Evolutionary conservation across 768 basidiomycete genomes (phyloP).

Genomic region (Lactarius sanguifluus): DNA sequence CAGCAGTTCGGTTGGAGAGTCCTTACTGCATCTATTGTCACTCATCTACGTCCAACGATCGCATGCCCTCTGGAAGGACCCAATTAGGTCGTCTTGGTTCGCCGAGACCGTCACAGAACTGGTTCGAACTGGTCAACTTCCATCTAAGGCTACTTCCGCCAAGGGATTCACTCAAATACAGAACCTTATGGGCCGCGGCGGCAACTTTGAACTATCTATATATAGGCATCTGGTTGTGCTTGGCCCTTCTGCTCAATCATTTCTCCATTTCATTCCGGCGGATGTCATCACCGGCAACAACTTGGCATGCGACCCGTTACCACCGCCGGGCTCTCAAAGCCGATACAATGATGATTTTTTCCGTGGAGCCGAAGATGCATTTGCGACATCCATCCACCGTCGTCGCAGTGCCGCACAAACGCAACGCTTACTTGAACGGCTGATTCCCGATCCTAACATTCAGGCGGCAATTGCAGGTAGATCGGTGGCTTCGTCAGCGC

Average conservation of each 20-base stretch:
- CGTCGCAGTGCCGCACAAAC: slow-evolving; percentile 47
- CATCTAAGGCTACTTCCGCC: slow-evolving; percentile 40
- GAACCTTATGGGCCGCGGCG: slow-evolving; percentile 41
- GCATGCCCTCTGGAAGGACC: slow-evolving; percentile 77
- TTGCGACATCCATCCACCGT: slow-evolving; percentile 35
- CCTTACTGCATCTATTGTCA: slow-evolving; percentile 73
- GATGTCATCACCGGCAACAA: slow-evolving; percentile 51
- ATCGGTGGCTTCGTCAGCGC: slow-evolving; percentile 11
- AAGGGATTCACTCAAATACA: slow-evolving; percentile 37
- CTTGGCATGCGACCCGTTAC: slow-evolving; percentile 84
- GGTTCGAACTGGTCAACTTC: slow-evolving; percentile 37
- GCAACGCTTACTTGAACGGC: slow-evolving; percentile 51
- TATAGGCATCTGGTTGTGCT: slow-evolving; percentile 80
- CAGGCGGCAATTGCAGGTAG: slow-evolving; percentile 56
- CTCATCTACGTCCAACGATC: slow-evolving; percentile 87
- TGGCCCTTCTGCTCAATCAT: slow-evolving; percentile 56
- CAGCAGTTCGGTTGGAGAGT: slow-evolving; percentile 32
- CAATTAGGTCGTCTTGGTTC: slow-evolving; percentile 66
- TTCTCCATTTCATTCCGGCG: slow-evolving; percentile 72
- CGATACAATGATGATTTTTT: slow-evolving; percentile 79
- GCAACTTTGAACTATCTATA: slow-evolving; percentile 48
- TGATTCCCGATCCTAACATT: slow-evolving; percentile 60
- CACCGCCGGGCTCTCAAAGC: slow-evolving; percentile 60
- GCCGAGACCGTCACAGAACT: slow-evolving; percentile 49
- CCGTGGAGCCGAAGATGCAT: slow-evolving; percentile 55